These are phyloP conservation scores for Aspergillus glaucus DNA, from an alignment of 2,329 filamentous ascomycete species.

Conservation along the genomic window DNA sequence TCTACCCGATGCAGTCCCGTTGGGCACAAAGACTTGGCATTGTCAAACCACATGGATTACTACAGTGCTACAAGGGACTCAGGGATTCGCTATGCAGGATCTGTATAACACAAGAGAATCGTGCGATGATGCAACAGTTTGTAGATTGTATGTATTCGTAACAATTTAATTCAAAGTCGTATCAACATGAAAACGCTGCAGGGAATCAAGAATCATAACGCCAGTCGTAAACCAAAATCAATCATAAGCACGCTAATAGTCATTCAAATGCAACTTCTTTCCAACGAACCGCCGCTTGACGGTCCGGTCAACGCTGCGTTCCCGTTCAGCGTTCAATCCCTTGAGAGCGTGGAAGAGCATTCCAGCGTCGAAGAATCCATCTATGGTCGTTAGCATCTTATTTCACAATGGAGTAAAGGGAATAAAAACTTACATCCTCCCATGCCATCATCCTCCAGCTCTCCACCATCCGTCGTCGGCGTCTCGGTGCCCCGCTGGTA, in stretches of 20 bases:
- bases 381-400: conserved; percentile 41
- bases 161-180: background rate
- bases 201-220: background rate
- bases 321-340: conserved; percentile 40
- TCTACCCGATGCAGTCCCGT: no score
- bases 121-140: no score
- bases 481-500: conserved; percentile 48
- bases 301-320: conserved; percentile 30
- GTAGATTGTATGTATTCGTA: background rate
- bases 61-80: no score
- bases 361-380: conserved; percentile 95
- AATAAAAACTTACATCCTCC: conserved; percentile 74
- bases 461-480: conserved; percentile 62
- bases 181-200: background rate
- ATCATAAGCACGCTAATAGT: conserved; percentile 28
- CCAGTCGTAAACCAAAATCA: background rate
- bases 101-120: background rate
- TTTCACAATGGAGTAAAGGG: background rate
- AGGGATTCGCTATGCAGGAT: no score
- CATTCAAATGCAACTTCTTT: conserved; percentile 44
- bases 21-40: no score
- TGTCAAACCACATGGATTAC: no score
- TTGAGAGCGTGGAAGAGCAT: conserved; percentile 88
- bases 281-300: conserved; percentile 38
- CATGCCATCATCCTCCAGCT: conserved; percentile 76